Conservation (phyloP, 768 basidiomycete species). For the Hebeloma cylindrosporum region DNA sequence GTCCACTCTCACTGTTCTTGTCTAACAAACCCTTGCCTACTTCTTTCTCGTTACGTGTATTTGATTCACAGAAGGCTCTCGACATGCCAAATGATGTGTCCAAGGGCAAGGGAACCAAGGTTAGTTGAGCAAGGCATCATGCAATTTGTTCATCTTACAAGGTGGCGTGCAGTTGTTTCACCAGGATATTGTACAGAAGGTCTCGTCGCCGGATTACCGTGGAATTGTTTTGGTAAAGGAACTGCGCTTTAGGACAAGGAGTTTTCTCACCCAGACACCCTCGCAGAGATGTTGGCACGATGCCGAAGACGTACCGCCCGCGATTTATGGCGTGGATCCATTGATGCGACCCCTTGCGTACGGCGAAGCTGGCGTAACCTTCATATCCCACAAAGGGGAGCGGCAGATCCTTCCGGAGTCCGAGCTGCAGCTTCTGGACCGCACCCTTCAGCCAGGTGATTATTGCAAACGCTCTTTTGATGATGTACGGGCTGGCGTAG, state of each 20-base stretch:
- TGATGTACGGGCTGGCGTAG: constrained; percentile 73
- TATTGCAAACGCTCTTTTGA: constrained; percentile 78
- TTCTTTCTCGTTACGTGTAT: no score
- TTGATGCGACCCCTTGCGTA: constrained; percentile 71
- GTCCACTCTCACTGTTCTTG: no score
- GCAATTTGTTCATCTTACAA: no score
- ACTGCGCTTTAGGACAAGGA: no score
- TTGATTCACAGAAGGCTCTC: no score
- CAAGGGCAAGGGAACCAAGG: constrained; percentile 5
- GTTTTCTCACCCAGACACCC: background rate
- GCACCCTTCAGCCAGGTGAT: constrained; percentile 76
- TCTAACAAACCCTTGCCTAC: no score
- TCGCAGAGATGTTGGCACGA: constrained; percentile 86
- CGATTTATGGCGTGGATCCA: constrained; percentile 51
- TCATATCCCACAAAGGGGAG: constrained; percentile 46
- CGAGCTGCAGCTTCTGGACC: constrained; percentile 69
- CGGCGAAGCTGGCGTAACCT: constrained; percentile 84
- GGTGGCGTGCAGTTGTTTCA: constrained; percentile 53
- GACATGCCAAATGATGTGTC: no score
- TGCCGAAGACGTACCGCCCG: constrained; percentile 64
- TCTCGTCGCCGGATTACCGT: constrained; percentile 38
- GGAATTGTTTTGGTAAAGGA: constrained; percentile 74
- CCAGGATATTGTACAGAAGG: constrained; percentile 62
- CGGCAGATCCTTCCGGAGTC: constrained; percentile 75
- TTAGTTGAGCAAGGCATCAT: background rate